A percentile compares a stretch with the other conserved stretches of the same genome.
Conservation (phyloP, 2,329 filamentous ascomycete genomes). For the Zalaria obscura region DNA sequence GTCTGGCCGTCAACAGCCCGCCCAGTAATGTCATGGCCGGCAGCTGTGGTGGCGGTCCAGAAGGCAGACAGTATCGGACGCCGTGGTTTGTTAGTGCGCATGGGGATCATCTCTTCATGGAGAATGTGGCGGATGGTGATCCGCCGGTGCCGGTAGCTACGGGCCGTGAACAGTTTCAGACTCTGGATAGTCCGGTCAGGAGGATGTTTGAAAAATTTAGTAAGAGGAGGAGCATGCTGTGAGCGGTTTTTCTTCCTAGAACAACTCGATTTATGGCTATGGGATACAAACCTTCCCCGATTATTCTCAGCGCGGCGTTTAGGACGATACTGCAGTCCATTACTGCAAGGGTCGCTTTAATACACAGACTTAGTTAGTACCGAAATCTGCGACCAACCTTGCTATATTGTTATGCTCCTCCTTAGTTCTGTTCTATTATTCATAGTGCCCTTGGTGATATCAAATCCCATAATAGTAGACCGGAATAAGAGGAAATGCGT, state of each 20-base stretch:
- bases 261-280: too few relatives aligned
- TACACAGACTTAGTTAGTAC: too few relatives aligned
- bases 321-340: too few relatives aligned
- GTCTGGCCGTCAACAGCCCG: conserved; percentile 53
- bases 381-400: too few relatives aligned
- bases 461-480: too few relatives aligned
- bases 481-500: too few relatives aligned
- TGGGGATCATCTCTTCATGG: conserved; percentile 38
- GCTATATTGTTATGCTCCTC: too few relatives aligned
- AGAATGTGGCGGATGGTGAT: conserved; percentile 15
- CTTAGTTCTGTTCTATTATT: too few relatives aligned
- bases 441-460: too few relatives aligned
- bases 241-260: neutral
- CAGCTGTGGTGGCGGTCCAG: conserved; percentile 41
- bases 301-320: too few relatives aligned
- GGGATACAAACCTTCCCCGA: too few relatives aligned
- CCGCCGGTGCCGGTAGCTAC: conserved; percentile 5
- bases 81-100: conserved; percentile 19
- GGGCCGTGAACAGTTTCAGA: conserved; percentile 13
- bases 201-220: conserved; percentile 20
- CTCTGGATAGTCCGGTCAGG: conserved; percentile 19
- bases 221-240: conserved; percentile 23
- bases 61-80: conserved; percentile 32
- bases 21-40: conserved; percentile 37
- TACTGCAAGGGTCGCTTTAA: too few relatives aligned